Evolutionary conservation across 2,329 filamentous ascomycete species (phyloP).

Genomic region (Hirsutella thompsonii): DNA sequence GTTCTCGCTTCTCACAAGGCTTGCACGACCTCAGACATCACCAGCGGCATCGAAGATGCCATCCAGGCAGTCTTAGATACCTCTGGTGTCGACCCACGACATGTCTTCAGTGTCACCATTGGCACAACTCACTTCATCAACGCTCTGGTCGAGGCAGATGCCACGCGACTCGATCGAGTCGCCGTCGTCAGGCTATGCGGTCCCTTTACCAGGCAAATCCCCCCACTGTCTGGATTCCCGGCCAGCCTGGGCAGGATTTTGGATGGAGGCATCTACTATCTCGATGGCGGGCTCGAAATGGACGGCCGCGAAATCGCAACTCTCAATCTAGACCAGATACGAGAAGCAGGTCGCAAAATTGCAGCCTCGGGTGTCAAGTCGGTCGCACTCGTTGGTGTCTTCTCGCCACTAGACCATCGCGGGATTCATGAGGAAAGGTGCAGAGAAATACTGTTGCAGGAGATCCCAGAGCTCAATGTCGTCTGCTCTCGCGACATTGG

Average conservation of each 20-base stretch:
- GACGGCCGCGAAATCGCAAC: constrained; percentile 30
- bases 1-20: constrained; percentile 35
- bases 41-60: constrained; percentile 32
- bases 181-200: constrained; percentile 33
- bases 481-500: constrained; percentile 31
- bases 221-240: constrained; percentile 33
- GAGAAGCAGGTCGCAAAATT: constrained; percentile 18
- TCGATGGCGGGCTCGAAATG: constrained; percentile 34
- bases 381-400: constrained; percentile 30
- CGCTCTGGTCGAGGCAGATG: constrained; percentile 32
- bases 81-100: constrained; percentile 21
- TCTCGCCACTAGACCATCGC: constrained; percentile 29
- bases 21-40: constrained; percentile 35
- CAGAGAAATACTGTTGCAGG: constrained; percentile 21
- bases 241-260: constrained; percentile 24
- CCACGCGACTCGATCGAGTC: constrained; percentile 26
- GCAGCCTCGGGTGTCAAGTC: constrained; percentile 19
- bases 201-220: constrained; percentile 28
- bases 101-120: constrained; percentile 33
- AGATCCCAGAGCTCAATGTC: constrained; percentile 20
- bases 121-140: constrained; percentile 39
- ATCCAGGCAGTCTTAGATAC: constrained; percentile 27
- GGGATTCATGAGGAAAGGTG: constrained; percentile 26
- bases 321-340: constrained; percentile 24
- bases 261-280: constrained; percentile 24